Conservation (phyloP, 2,329 filamentous ascomycete species). For the Aureobasidium sp. region DNA sequence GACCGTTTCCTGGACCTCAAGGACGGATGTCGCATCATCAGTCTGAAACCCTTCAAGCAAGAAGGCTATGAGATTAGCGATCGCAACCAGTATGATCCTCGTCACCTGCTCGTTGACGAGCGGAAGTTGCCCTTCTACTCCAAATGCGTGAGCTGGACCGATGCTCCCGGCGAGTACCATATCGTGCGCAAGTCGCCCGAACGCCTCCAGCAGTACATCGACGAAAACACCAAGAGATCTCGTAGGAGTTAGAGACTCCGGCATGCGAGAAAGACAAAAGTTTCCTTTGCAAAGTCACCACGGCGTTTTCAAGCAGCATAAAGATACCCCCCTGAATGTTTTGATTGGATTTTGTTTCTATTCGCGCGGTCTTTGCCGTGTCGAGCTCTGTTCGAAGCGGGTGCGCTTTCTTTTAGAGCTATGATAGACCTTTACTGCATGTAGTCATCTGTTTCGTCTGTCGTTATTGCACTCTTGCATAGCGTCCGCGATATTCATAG, state of each 20-base stretch:
- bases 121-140: conserved; percentile 61
- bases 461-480: neutral
- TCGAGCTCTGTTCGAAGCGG: neutral
- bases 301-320: conserved; percentile 1
- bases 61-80: conserved; percentile 67
- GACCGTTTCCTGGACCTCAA: conserved; percentile 92
- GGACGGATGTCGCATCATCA: conserved; percentile 81
- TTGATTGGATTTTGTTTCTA: neutral
- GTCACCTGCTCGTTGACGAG: conserved; percentile 73
- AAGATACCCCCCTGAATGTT: conserved; percentile 3
- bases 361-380: neutral
- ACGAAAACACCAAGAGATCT: neutral
- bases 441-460: neutral
- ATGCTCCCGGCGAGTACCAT: conserved; percentile 75
- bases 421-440: neutral
- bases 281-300: neutral
- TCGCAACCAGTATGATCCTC: conserved; percentile 71
- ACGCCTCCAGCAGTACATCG: conserved; percentile 2
- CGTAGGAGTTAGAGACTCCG: neutral
- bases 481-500: neutral
- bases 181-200: conserved; percentile 61
- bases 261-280: neutral
- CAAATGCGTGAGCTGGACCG: conserved; percentile 80
- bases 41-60: conserved; percentile 83
- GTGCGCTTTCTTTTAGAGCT: neutral